These are phyloP conservation scores for Sherardia arvensis DNA, from an alignment of 257 asterid genomes.

Conservation along the genomic window DNA sequence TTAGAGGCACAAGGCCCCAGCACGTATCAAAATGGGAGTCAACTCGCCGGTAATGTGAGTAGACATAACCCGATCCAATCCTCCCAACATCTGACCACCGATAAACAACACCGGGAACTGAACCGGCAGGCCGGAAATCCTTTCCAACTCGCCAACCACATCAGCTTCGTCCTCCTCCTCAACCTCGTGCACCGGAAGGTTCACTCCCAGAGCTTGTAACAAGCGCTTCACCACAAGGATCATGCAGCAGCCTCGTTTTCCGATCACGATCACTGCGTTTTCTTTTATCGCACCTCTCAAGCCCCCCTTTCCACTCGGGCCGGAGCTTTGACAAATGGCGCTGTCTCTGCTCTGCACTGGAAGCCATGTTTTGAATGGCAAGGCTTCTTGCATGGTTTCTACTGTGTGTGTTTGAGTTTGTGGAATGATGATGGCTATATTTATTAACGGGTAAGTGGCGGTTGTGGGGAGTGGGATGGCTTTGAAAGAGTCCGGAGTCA, in stretches of 20 bases:
- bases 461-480: not conserved
- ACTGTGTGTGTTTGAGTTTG: not conserved
- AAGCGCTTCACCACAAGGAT: slow-evolving; percentile 41
- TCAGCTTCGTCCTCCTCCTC: slow-evolving; percentile 30
- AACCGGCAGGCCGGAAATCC: slow-evolving; percentile 2
- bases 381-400: slow-evolving; percentile 33
- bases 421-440: not conserved
- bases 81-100: slow-evolving; percentile 67
- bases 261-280: slow-evolving; percentile 31
- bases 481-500: slow-evolving; percentile 20
- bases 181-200: slow-evolving; percentile 42
- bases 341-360: slow-evolving; percentile 5
- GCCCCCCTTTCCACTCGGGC: not conserved
- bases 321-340: not conserved
- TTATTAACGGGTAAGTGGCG: not conserved
- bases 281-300: slow-evolving; percentile 19
- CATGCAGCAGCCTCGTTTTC: slow-evolving; percentile 35
- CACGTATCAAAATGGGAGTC: slow-evolving; percentile 46
- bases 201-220: slow-evolving; percentile 38
- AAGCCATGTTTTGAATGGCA: slow-evolving; percentile 32
- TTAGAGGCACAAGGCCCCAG: slow-evolving; percentile 64
- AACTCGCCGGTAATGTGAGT: slow-evolving; percentile 62
- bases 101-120: slow-evolving; percentile 48
- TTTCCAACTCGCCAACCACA: slow-evolving; percentile 18
- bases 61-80: slow-evolving; percentile 54